Conservation (phyloP, 768 basidiomycete species). For the Cyclocybe aegerita region DNA sequence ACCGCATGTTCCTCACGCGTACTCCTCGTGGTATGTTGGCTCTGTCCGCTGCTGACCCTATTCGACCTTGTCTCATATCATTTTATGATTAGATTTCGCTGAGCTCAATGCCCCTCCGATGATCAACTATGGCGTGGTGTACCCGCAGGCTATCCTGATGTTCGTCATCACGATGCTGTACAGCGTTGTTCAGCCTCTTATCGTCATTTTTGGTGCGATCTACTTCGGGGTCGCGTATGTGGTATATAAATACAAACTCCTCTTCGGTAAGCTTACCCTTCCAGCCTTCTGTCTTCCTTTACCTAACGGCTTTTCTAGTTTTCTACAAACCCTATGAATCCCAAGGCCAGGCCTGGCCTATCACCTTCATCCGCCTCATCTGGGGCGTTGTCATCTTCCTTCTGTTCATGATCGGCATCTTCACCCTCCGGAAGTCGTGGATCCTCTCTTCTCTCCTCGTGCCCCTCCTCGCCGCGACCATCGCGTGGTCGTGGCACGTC, state of each 20-base stretch:
- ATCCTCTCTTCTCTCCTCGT: constrained; percentile 56
- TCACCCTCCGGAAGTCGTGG: constrained; percentile 58
- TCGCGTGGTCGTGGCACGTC: constrained; percentile 82
- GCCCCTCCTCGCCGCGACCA: constrained; percentile 74
- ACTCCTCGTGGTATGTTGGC: constrained; percentile 79
- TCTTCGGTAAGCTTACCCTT: constrained; percentile 68
- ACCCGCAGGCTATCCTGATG: constrained; percentile 94
- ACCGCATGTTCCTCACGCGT: constrained; percentile 73
- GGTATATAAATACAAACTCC: constrained; percentile 96
- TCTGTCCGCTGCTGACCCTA: background rate
- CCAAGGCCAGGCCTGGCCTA: constrained; percentile 96
- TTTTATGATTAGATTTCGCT: constrained; percentile 68
- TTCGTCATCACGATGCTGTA: constrained; percentile 95
- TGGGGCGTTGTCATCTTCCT: constrained; percentile 94
- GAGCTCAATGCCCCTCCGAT: constrained; percentile 97
- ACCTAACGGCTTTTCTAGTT: constrained; percentile 44
- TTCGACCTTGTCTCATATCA: background rate
- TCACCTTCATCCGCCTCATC: constrained; percentile 89
- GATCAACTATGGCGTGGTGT: constrained; percentile 97
- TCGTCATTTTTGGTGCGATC: constrained; percentile 90
- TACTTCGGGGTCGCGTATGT: constrained; percentile 97
- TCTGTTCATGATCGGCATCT: constrained; percentile 96
- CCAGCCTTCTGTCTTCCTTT: background rate
- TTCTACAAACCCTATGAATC: constrained; percentile 99
- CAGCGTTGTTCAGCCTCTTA: constrained; percentile 93